These are phyloP conservation scores for Morella rubra DNA, from an alignment of 306 rosid genomes.

Conservation along the genomic window DNA sequence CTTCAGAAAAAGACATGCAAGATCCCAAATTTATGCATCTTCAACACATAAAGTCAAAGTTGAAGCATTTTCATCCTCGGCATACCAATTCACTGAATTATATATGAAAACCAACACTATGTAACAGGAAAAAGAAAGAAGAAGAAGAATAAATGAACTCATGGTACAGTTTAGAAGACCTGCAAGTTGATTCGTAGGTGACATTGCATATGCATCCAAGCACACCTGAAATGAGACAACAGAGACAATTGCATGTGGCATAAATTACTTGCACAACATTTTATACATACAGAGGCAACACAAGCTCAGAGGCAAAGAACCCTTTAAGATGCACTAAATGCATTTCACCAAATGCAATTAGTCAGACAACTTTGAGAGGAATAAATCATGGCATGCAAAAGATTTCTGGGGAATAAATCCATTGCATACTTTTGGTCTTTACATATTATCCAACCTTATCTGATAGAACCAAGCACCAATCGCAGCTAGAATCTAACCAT, in stretches of 20 bases:
- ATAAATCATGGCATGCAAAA: too few relatives aligned
- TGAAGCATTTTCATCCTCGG: neutral
- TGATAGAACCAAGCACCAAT: too few relatives aligned
- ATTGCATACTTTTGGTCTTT: too few relatives aligned
- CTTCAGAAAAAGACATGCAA: neutral
- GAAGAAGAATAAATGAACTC: slow-evolving; percentile 9
- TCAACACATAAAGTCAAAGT: neutral
- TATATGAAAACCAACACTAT: slow-evolving; percentile 1
- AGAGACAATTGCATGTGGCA: slow-evolving; percentile 13
- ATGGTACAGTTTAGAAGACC: slow-evolving; percentile 47
- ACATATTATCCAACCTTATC: too few relatives aligned
- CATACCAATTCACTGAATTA: neutral
- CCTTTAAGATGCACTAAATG: neutral
- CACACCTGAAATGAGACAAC: slow-evolving; percentile 49
- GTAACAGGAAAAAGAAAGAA: neutral
- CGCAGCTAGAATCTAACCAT: too few relatives aligned
- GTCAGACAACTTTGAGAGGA: too few relatives aligned
- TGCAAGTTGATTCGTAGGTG: slow-evolving; percentile 70
- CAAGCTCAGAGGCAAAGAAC: neutral
- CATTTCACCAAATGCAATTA: neutral
- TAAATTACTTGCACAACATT: neutral
- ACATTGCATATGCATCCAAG: slow-evolving; percentile 91
- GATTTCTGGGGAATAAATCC: too few relatives aligned
- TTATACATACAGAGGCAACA: neutral
- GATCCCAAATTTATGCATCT: neutral